A percentile compares a stretch with the other conserved stretches of the same genome.
These are phyloP conservation scores for Macrotyloma uniflorum DNA, from an alignment of 306 rosid genomes.

Conservation along the genomic window DNA sequence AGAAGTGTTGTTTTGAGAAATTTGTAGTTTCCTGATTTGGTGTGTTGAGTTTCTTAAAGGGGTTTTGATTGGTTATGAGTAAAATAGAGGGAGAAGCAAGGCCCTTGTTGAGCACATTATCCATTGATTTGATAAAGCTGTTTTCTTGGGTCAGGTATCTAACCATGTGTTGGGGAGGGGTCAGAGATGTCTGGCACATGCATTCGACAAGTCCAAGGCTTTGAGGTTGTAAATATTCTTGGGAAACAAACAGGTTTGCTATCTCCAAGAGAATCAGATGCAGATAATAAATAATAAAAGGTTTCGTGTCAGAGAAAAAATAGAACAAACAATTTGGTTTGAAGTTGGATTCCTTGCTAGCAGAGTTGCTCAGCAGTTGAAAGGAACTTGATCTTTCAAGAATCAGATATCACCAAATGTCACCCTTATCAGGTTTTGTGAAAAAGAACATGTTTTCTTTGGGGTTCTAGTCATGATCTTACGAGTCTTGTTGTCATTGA, in stretches of 20 bases:
- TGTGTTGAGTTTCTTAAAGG: not conserved
- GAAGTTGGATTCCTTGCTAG: not conserved
- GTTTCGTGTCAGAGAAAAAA: slow-evolving; percentile 32
- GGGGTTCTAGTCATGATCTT: slow-evolving; percentile 4
- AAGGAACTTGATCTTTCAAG: not conserved
- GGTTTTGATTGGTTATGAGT: slow-evolving; percentile 26
- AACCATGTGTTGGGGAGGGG: slow-evolving; percentile 44
- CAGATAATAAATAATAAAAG: slow-evolving; percentile 42
- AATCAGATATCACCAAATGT: not conserved
- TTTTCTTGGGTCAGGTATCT: slow-evolving; percentile 30
- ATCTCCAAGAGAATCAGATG: slow-evolving; percentile 50
- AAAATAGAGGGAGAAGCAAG: slow-evolving; percentile 29
- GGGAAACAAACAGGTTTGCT: slow-evolving; percentile 40
- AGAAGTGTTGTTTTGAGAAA: not conserved
- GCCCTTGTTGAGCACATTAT: not conserved
- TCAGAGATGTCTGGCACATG: slow-evolving; percentile 49
- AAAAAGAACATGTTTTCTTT: not conserved
- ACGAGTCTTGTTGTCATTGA: not conserved
- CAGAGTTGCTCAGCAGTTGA: slow-evolving; percentile 2
- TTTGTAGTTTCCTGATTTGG: slow-evolving; percentile 7
- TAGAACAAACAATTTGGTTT: slow-evolving; percentile 16
- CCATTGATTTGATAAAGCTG: slow-evolving; percentile 10
- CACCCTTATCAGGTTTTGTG: slow-evolving; percentile 17
- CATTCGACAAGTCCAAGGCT: slow-evolving; percentile 49
- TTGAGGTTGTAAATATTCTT: slow-evolving; percentile 38